Evolutionary conservation across 2,329 filamentous ascomycete genomes (phyloP), one percentile per base, ranked within the genome.

Genomic region (Nigrograna mackinnonii): DNA sequence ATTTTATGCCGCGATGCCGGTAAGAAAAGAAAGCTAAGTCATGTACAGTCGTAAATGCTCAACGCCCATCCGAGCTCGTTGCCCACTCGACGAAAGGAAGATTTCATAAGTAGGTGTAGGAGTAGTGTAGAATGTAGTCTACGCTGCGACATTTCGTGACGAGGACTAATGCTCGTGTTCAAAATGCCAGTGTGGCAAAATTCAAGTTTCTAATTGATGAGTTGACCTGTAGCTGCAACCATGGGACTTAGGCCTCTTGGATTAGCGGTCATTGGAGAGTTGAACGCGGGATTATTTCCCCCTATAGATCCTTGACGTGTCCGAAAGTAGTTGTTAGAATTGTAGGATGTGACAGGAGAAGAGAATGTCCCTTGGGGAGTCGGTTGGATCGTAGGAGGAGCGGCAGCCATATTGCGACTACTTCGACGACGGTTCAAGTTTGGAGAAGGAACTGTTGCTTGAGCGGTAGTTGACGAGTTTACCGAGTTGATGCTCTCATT

Each of bases 351-450:
- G 3, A 50, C 45, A n/a, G 60, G 48, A 22, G 58, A 48, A 16
- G 49, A 37, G 18, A 58, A 66, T 6, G 46, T 37, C n/a, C 47
- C 49, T 30, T 64, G 60, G 16, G 54, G 33, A 3, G 54, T 49
- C n/a, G 58, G 47, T 11, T 60, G 33, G 17, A 49, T 52, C 1
- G 59, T 52, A 1, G 62, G 48, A 19, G 58, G 52, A 22, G 57
- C 47, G 9, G 50, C 51, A 17, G 49, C 55, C 32, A 66, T 62
- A 38, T 60, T 66, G 30, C 66, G 66, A 37, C 56, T 67, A 53
- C 66, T 69, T 39, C 62, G 60, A 32, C 66, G 56, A 16, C 66
- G 57, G 22, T 49, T 49, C 9, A 69, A 55, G 14, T 48, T 54
- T 24, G 66, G 60, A 12, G 62, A 62, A 18, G 60, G 40, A 13